Base-by-base conservation (phyloP, 1,139 yeast species). In the Blastobotrys serpentis region DNA sequence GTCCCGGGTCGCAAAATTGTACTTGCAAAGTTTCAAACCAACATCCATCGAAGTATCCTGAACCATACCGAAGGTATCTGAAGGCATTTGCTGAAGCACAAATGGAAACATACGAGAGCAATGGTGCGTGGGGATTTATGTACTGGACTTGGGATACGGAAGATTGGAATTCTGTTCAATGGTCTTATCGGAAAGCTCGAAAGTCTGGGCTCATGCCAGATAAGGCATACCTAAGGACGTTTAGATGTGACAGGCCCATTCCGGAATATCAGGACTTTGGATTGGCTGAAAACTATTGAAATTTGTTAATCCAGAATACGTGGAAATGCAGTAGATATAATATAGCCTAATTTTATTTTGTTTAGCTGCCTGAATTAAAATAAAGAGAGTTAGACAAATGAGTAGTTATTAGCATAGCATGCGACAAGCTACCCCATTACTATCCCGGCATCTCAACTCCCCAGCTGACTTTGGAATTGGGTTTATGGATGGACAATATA, bases 61-160 rank as follows among this genome's bases (percentile, higher is more conserved):
- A 48, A 23, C 57, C 47, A 21, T 67, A 67, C 54, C 61, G 57
- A 46, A 48, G 54, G 45, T 67, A 55, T 42, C 52, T 67, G 50
- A 56, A 54, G 14, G 59, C 62, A 47, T 65, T 61, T 52, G 69
- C 70, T 5, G 67, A 64, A 46, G 52, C 60, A 8, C 71, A 67
- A 48, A 66, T 67, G 68, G 57, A 61, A 3, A 59, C 58, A 4
- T 67, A 62, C 50, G 70, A 65, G 50, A 43, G 52, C 34, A 54
- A 56, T 40, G 66, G 67, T 18, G 66, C 66, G 14, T 64, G 67
- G 68, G 70, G 70, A 6, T 65, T 61, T 41, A 56, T 65, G 56
- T 66, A 65, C 54, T 66, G 70, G 70, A 63, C 68, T 8, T 67
- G 71, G 71, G 65, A 64, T 42, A 61, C 66, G 2, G 71, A 67